A percentile compares a stretch with the other conserved stretches of the same genome.
Conservation (phyloP, 805 yeast species). For the Tanozyma kutaoensis region DNA sequence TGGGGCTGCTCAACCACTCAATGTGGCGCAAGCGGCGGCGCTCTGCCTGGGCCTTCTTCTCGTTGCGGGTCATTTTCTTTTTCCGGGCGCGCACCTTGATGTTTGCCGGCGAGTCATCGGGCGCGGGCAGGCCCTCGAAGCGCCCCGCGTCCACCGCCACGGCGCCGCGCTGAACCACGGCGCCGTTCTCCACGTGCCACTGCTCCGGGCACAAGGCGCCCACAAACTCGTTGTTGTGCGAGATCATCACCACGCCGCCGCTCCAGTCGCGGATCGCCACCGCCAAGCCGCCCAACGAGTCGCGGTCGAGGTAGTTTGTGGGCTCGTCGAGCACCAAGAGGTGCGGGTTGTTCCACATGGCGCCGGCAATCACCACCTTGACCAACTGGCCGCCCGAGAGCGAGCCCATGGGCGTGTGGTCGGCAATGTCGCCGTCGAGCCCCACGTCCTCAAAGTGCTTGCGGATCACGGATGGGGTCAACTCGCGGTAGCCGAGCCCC, state of each 20-base stretch:
- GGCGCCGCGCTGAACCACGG: constrained; percentile 72
- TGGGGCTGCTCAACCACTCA: constrained; percentile 91
- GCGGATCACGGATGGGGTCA: constrained; percentile 82
- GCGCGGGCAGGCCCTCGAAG: constrained; percentile 37
- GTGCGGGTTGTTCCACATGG: constrained; percentile 99
- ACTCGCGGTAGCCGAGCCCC: constrained; percentile 42
- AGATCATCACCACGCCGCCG: constrained; percentile 98
- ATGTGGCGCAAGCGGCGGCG: constrained; percentile 90
- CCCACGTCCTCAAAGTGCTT: constrained; percentile 97
- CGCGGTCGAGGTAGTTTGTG: constrained; percentile 95
- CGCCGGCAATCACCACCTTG: constrained; percentile 97
- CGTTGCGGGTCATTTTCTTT: constrained; percentile 97
- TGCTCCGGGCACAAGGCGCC: constrained; percentile 98
- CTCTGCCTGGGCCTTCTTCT: constrained; percentile 80
- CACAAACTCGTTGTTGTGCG: constrained; percentile 93
- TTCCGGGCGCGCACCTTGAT: constrained; percentile 85
- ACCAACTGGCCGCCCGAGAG: constrained; percentile 97
- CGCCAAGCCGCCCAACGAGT: constrained; percentile 93
- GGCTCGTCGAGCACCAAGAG: constrained; percentile 95
- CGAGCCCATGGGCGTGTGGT: constrained; percentile 94
- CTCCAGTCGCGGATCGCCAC: constrained; percentile 96
- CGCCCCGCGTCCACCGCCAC: constrained; percentile 62
- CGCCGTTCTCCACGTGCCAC: constrained; percentile 93
- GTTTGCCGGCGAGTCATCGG: constrained; percentile 87
- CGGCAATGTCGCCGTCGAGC: constrained; percentile 94